Conservation (phyloP, 345 rosid species). For the Clausena lansium region DNA sequence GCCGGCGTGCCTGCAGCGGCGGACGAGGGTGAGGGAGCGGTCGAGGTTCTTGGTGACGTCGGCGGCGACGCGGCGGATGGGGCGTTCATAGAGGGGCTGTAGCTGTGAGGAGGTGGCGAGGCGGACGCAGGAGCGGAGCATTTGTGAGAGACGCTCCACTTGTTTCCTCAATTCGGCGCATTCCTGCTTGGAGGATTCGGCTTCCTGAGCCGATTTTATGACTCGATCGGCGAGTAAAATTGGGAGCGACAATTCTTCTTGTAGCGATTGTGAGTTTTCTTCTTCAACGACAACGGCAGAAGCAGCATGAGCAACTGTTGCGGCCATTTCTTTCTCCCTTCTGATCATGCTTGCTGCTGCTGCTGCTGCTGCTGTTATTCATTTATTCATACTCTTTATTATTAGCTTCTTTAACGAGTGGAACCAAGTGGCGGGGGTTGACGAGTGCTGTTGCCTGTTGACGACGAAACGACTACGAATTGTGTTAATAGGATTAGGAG, state of each 20-base stretch:
- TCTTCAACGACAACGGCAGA: constrained; percentile 4
- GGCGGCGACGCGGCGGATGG: constrained; percentile 46
- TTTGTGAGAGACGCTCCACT: constrained; percentile 44
- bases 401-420: too few species aligned
- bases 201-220: constrained; percentile 37
- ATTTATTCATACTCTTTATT: too few species aligned
- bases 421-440: too few species aligned
- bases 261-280: constrained; percentile 30
- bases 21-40: constrained; percentile 50
- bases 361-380: too few species aligned
- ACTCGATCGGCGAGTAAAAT: constrained; percentile 47
- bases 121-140: constrained; percentile 58
- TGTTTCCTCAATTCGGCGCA: constrained; percentile 46
- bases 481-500: too few species aligned
- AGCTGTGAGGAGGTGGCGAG: constrained; percentile 32
- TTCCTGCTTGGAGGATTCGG: constrained; percentile 42
- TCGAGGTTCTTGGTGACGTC: constrained; percentile 60
- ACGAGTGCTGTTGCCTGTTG: too few species aligned
- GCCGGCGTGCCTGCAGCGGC: constrained; percentile 49
- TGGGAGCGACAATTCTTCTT: constrained; percentile 33
- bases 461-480: too few species aligned
- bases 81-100: constrained; percentile 54
- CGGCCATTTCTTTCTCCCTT: constrained; percentile 1
- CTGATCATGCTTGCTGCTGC: too few species aligned
- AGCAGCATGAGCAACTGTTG: constrained; percentile 6